Evolutionary conservation across 106 monocot species (phyloP), one percentile per base, ranked within the genome.

Genomic region (Xerophyta viscosa): DNA sequence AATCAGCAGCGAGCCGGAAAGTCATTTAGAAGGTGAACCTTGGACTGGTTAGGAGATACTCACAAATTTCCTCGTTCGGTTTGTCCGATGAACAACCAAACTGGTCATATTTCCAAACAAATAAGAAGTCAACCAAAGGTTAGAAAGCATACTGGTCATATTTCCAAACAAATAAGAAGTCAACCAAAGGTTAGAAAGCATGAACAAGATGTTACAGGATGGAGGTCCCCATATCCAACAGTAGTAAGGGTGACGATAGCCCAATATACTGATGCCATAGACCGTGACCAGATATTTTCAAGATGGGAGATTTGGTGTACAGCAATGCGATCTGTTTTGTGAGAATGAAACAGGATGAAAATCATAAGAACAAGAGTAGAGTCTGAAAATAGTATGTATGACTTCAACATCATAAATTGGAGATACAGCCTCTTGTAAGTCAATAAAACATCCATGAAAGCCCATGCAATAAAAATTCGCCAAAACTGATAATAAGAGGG

Each of bases 181-280:
- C 10, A 73, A 58, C n/a, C 72, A 59, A 21, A 73, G 51, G 54
- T 73, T 73, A 66, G 66, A 66, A 43, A 73, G 54, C 65, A 66
- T 67, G 66, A 52, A 74, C 37, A 67, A 1, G 41, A 41, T 74
- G 66, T 74, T 31, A 54, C 36, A 0, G 73, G 37, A 27, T 61
- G 54, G 1, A 74, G 24, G 49, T 74, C 73, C 1, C 73, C 73
- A 24, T 74, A 74, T 1, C 73, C 73, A 26, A 48, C 62, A 1
- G 73, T 74, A 21, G 73, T 56, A 6, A 70, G 54, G 4, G 70
- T 70, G 41, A 54, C 54, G 20, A 70, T 70, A 0, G 70, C 52
- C 62, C 52, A 70, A 36, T 70, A 70, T 37, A 70, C 20, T 4
- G 62, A 47, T 17, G 55, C 55, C 20, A 55, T 33, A 9, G 61